These are phyloP conservation scores for Anthoceros angustus DNA, from an alignment of 225 moss, liverwort and hornwort species.

Conservation along the genomic window DNA sequence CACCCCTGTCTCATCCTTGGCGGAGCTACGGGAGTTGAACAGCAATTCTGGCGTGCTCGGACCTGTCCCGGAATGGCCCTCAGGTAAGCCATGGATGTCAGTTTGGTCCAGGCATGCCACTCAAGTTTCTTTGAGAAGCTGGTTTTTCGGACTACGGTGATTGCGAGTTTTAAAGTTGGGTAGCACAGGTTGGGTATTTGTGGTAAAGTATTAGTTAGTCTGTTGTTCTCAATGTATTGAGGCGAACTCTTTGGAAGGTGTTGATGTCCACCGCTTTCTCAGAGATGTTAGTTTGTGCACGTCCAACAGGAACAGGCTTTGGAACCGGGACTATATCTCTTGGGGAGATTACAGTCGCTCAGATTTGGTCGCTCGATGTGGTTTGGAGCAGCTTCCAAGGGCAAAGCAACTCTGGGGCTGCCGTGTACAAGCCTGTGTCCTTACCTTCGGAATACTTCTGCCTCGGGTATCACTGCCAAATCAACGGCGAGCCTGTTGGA, in stretches of 20 bases:
- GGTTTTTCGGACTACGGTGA: no score
- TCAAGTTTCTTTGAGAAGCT: no score
- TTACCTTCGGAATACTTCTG: constrained; percentile 40
- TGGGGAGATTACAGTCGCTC: constrained; percentile 43
- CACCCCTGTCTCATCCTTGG: background rate
- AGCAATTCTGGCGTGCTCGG: background rate
- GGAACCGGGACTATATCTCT: constrained; percentile 35
- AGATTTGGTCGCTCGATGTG: constrained; percentile 35
- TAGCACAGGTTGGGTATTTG: no score
- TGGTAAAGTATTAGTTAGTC: no score
- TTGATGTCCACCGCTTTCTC: no score
- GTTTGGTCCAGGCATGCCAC: background rate
- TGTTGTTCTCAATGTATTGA: no score
- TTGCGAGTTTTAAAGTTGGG: no score
- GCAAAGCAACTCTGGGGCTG: constrained; percentile 22
- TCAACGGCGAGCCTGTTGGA: constrained; percentile 29
- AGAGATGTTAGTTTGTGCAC: background rate
- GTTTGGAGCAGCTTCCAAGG: constrained; percentile 58
- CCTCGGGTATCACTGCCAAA: constrained; percentile 45
- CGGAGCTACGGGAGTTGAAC: background rate
- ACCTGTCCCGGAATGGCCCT: background rate
- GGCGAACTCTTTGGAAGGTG: no score
- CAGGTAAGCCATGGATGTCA: background rate
- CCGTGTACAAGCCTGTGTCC: constrained; percentile 46
- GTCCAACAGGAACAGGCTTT: constrained; percentile 44